These are phyloP conservation scores for Triticum timopheevii DNA, from an alignment of 176 grass and related monocot genomes.

Conservation along the genomic window DNA sequence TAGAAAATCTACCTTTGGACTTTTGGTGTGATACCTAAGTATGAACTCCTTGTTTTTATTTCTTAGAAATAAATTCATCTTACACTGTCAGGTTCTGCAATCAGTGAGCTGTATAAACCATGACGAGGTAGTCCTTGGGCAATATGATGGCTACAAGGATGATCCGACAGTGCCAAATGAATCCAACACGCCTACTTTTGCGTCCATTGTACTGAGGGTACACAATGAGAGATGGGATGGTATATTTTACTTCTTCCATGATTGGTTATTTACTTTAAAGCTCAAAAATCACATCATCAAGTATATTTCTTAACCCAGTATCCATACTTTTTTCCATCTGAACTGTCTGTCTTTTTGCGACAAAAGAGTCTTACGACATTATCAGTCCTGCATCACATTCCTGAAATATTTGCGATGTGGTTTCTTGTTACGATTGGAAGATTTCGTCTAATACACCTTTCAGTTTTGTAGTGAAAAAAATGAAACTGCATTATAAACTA, in stretches of 20 bases:
- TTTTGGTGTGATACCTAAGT: constrained; percentile 16
- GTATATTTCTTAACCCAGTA: neutral
- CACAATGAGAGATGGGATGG: constrained; percentile 99
- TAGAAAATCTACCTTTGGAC: neutral
- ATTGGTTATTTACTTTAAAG: constrained; percentile 3
- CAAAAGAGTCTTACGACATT: neutral
- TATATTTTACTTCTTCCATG: constrained; percentile 27
- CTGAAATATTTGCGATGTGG: neutral
- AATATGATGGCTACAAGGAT: constrained; percentile 95
- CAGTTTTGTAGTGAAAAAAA: neutral
- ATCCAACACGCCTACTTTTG: constrained; percentile 94
- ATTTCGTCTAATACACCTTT: neutral
- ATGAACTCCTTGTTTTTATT: neutral
- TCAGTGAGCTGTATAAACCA: constrained; percentile 79
- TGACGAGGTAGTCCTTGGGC: constrained; percentile 92
- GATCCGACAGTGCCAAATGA: constrained; percentile 84
- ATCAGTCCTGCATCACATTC: neutral
- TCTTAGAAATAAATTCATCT: neutral
- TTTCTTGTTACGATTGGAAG: neutral
- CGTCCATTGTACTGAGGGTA: constrained; percentile 75
- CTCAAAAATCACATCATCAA: neutral
- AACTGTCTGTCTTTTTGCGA: neutral
- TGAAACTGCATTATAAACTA: neutral
- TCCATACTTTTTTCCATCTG: neutral
- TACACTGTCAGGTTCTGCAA: constrained; percentile 73